Conservation (phyloP, 371 early-diverging fungal species). For the Haplosporangium sp. region DNA sequence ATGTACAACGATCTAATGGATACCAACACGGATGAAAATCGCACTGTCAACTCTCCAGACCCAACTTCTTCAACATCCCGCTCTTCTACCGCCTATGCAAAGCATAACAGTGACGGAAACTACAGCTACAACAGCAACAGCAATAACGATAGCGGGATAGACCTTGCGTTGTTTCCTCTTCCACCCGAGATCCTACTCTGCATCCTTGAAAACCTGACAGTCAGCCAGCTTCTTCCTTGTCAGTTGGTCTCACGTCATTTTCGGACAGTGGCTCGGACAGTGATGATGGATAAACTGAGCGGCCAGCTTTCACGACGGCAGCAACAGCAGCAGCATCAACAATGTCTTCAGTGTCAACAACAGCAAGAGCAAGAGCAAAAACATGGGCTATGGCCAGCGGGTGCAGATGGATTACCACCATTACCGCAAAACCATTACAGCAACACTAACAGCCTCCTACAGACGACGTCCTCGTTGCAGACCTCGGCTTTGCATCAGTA, state of each 20-base stretch:
- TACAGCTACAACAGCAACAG: not conserved
- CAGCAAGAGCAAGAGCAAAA: not conserved
- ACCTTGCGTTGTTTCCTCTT: conserved; percentile 2
- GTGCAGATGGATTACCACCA: conserved; percentile 8
- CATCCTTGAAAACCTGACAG: conserved; percentile 14
- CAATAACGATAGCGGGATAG: too few species aligned
- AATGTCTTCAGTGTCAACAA: not conserved
- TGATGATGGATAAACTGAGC: conserved; percentile 32
- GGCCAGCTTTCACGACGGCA: conserved; percentile 4
- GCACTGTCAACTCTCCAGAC: not conserved
- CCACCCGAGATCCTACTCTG: conserved; percentile 35
- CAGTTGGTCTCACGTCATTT: conserved; percentile 34
- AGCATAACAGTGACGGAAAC: not conserved
- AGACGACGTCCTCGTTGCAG: not conserved
- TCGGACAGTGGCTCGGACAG: conserved; percentile 20
- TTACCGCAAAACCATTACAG: conserved; percentile 15
- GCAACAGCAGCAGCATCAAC: conserved; percentile 4
- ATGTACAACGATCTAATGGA: not conserved
- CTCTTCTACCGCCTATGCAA: not conserved
- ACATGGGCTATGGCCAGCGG: too few species aligned
- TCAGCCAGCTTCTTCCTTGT: conserved; percentile 26
- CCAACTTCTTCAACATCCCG: too few species aligned
- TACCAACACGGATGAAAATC: not conserved
- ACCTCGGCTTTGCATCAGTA: too few species aligned
- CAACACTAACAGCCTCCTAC: conserved; percentile 1